Base-by-base conservation (phyloP, 2,329 filamentous ascomycete genomes). In the Samsoniella hepiali region DNA sequence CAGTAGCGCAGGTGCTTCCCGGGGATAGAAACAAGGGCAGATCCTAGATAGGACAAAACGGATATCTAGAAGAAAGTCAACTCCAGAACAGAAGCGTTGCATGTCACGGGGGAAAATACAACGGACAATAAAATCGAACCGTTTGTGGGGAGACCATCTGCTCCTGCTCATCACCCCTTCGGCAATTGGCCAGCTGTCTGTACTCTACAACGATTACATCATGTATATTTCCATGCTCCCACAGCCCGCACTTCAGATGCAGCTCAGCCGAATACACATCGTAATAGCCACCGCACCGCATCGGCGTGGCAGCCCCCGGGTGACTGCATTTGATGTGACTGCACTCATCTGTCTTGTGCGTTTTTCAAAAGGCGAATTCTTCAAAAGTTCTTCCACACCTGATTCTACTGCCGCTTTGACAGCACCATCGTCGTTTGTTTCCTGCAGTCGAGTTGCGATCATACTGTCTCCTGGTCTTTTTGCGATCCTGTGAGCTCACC, bases 281-380 rank as follows among this genome's bases (percentile, higher is more conserved):
- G 31, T 13, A 45, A 8, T n/a, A 42, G 50, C 49, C 50, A 51
- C 58, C 17, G 13, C 50, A 34, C 44, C 38, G n/a, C 38, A 29
- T 47, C 42, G 40, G 29, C 17, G 49, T 54, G 58, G 29, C 50
- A 45, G 31, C 50, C 49, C 17, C 22, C 45, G 61, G 36, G 45
- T 51, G 40, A 17, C 44, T 58, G 61, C 61, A 53, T 58, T 45
- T 58, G 61, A 36, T 58, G 54, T 63, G 61, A 57, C 45, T n/a
- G 36, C 54, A 58, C 31, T 42, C 54, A 51, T 36, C 54, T 63
- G 36, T 45, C 36, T 17, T 53, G 51, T 40, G 44, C 60, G 53
- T 57, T 32, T 50, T 53, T 27, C 34, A 32, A 7, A 50, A 44
- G 34, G 31, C 13, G 36, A 51, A 36, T 7, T 4, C 34, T 51